These are phyloP conservation scores for Sphaerulina vaccinii DNA, from an alignment of 2,329 filamentous ascomycete species.

Conservation along the genomic window DNA sequence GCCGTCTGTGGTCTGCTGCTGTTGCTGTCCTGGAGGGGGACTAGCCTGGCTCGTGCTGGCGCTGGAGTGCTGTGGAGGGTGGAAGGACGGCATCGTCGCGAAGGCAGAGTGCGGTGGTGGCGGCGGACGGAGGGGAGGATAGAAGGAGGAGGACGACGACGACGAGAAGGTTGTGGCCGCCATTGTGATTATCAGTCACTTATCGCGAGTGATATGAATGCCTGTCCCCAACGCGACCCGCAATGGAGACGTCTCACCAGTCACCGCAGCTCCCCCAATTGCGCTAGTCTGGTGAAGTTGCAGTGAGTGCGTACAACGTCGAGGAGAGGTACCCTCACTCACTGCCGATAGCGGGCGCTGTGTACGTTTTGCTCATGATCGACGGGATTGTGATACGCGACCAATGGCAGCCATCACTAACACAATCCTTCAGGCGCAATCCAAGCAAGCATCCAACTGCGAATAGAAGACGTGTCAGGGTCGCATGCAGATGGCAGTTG, in stretches of 20 bases:
- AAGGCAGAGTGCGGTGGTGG: slow-evolving; percentile 13
- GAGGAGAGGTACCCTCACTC: slow-evolving; percentile 2
- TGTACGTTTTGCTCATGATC: slow-evolving; percentile 8
- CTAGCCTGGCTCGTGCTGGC: slow-evolving; percentile 15
- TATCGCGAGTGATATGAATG: not conserved
- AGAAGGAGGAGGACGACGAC: not conserved
- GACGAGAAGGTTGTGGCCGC: not conserved
- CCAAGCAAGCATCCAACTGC: not conserved
- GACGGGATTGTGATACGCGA: slow-evolving; percentile 5
- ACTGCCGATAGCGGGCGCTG: slow-evolving; percentile 16
- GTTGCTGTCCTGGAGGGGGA: slow-evolving; percentile 7
- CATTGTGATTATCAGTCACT: not conserved
- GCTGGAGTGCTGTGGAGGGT: slow-evolving; percentile 10
- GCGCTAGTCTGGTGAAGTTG: no score
- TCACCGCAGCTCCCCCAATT: not conserved
- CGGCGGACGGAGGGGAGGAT: slow-evolving; percentile 4
- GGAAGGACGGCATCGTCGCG: slow-evolving; percentile 25
- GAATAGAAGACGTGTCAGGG: not conserved
- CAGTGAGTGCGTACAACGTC: no score
- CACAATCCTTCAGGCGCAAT: slow-evolving; percentile 1
- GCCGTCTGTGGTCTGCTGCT: slow-evolving; percentile 9
- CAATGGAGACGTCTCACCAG: slow-evolving; percentile 9
- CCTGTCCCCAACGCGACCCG: slow-evolving; percentile 7
- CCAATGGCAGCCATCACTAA: slow-evolving; percentile 4
- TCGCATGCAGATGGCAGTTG: not conserved